Evolutionary conservation across 2,329 filamentous ascomycete genomes (phyloP), one percentile per base, ranked within the genome.

Genomic region (Neopestalotiopsis sp.): DNA sequence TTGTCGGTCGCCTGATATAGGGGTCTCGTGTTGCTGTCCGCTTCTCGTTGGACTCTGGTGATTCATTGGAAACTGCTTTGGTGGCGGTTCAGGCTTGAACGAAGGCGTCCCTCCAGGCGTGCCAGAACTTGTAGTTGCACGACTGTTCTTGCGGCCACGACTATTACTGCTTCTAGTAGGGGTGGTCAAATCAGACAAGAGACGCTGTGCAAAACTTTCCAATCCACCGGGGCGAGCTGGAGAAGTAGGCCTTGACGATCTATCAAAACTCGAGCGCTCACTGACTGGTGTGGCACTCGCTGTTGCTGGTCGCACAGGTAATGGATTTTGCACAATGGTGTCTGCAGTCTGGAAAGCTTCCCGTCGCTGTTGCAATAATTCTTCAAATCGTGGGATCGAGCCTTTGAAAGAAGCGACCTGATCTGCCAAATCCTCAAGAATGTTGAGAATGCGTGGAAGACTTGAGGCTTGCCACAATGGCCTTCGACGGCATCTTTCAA

Each of bases 321-420:
- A 79, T 45, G 74, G 80, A 57, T 80, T 82, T 65, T 78, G 76
- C 57, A 82, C 76, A 34, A 86, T 84, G 6, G 82, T 76, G 72
- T 89, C 87, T 2, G 89, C 88, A 2, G 87, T 88, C 73, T 89
- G 87, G 74, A 91, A 92, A 0, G 88, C 89, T 70, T 90, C 87
- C 5, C 89, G 88, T 13, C 85, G 89, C 78, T 87, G 90, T 80
- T 86, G 90, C 4, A 94, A 82, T 2, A 94, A 84, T 49, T 92
- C 89, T 65, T 94, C 90, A 76, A 94, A 95, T 49, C 92, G 88
- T 0, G 91, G 89, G 6, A 95, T 86, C 5, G 88, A 87, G 61
- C 84, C 82, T 66, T 89, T 88, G 82, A 91, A 94, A 1, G 82
- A 81, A 14, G 83, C 79, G 13, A 93, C 86, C 76, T 94, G 89